Conservation (phyloP, 2,329 filamentous ascomycete genomes). For the Phoma sp. region DNA sequence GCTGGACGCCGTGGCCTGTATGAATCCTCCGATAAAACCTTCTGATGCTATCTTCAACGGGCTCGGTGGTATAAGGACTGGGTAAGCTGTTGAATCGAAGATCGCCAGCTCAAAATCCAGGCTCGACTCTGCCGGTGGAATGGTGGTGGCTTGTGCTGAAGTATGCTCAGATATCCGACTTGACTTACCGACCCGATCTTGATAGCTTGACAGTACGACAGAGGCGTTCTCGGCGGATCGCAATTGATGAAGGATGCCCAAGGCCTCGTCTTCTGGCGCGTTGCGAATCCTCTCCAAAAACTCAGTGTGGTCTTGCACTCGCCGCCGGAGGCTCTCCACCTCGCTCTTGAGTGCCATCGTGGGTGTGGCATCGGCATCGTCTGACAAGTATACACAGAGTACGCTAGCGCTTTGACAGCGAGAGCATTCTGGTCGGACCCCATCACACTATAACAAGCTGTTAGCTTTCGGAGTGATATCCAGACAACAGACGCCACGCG, state of each 20-base stretch:
- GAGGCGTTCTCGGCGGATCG: background rate
- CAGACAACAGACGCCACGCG: background rate
- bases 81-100: conserved; percentile 9
- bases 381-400: conserved; percentile 13
- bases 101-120: conserved; percentile 9
- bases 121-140: conserved; percentile 4
- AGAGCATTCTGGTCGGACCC: conserved; percentile 5
- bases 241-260: conserved; percentile 2
- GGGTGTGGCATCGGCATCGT: conserved; percentile 16
- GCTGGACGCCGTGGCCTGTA: background rate
- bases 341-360: conserved; percentile 16
- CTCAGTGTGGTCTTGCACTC: conserved; percentile 5
- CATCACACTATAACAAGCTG: conserved; percentile 10
- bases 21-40: background rate
- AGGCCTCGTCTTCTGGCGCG: conserved; percentile 10
- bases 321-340: conserved; percentile 8
- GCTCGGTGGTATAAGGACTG: background rate
- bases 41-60: background rate
- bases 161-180: background rate
- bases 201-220: background rate
- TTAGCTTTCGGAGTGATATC: background rate
- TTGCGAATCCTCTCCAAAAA: conserved; percentile 8
- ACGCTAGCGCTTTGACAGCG: conserved; percentile 1
- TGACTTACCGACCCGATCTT: background rate
- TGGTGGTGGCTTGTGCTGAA: background rate